Evolutionary conservation across 2,329 filamentous ascomycete genomes (phyloP), one percentile per base, ranked within the genome.

Genomic region (Chaetothyriales sp.): DNA sequence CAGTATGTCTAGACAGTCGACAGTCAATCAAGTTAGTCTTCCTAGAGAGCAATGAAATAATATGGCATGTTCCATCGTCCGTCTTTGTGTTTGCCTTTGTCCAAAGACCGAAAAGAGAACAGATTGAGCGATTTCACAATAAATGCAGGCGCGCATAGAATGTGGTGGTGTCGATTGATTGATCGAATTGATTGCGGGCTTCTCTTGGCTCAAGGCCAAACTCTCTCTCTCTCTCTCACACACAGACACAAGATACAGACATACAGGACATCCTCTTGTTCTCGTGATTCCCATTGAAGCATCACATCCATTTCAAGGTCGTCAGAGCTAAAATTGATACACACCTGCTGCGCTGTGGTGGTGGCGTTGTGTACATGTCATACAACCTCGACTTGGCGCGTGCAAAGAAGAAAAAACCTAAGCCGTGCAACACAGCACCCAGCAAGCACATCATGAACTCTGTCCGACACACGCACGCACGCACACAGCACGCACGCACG

Each of bases 1-100:
- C 88, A 94, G 77, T 94, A 94, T 66, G 86, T 94, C 67, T 94
- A 84, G 75, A 68, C 47, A 18, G 43, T 10, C 6, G 20, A 25
- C 3, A n/a, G n/a, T n/a, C n/a, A n/a, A n/a, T n/a, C n/a, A n/a
- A n/a, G n/a, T n/a, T n/a, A n/a, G n/a, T n/a, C 22, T 6, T 25
- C 6, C 22, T 25, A 25, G 22, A 25, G 22, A 25, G 22, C 22
- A 25, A 25, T 25, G 22, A 25, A 25, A 25, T 10, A 29, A 15
- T 5, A 40, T 15, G 13, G 10, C 15, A 5, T 40, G 33, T 10
- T 40, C 15, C 33, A 40, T 40, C 4, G 33, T 15, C 33, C 33
- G 10, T 5, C 33, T 15, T 40, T 15, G 10, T 15, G 10, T 15
- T 15, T 40, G 10, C 33, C 9, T 15, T 2, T 15, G 10, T 40